Conservation (phyloP, 306 rosid species). For the Geum urbanum region DNA sequence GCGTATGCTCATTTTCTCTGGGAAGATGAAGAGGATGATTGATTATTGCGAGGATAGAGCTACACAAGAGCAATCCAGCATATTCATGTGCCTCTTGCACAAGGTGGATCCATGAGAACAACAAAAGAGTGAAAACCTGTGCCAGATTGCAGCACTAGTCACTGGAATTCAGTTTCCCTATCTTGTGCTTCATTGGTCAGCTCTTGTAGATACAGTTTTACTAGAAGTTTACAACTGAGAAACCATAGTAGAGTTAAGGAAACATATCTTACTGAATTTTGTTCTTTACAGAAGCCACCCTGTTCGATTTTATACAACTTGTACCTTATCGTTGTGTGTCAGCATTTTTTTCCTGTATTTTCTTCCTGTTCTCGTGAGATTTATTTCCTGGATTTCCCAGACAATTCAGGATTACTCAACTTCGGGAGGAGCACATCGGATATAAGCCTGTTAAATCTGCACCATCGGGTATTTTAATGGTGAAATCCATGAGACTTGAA, state of each 20-base stretch:
- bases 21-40: slow-evolving; percentile 57
- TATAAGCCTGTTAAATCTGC: no score
- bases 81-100: slow-evolving; percentile 18
- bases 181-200: slow-evolving; percentile 9
- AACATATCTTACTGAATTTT: neutral
- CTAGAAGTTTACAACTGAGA: neutral
- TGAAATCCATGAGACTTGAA: no score
- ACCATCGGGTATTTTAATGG: no score
- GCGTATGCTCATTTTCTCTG: slow-evolving; percentile 80
- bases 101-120: slow-evolving; percentile 22
- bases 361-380: no score
- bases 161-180: neutral
- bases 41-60: slow-evolving; percentile 21
- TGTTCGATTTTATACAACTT: neutral
- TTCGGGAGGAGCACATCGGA: no score
- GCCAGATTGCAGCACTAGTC: neutral
- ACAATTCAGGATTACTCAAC: no score
- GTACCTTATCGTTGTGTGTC: neutral
- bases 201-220: neutral
- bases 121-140: slow-evolving; percentile 20
- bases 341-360: no score
- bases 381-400: no score
- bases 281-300: neutral
- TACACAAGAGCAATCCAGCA: slow-evolving; percentile 11
- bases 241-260: neutral